phyloP scores from a whole-genome alignment of 78 protist genomes.

The Tieghemostelium lacteum region DNA sequence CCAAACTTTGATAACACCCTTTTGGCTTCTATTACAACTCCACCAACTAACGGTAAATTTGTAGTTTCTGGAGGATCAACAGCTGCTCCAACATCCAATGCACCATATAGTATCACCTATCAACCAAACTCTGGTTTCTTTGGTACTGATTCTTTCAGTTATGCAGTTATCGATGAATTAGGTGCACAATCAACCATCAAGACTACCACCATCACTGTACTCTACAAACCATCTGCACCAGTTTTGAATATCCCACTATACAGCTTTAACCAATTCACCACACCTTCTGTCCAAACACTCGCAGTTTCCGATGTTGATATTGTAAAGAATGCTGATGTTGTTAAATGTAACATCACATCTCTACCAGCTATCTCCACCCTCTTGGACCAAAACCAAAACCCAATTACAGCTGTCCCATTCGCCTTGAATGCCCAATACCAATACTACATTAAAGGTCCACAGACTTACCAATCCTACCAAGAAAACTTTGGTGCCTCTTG shows the following conservation, averaged over 20 bases:
- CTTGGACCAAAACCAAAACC: too few relatives aligned
- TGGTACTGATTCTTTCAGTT: conserved; percentile 30
- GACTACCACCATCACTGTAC: not conserved
- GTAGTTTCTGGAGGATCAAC: not conserved
- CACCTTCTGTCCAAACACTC: not conserved
- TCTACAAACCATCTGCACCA: not conserved
- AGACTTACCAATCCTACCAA: not conserved
- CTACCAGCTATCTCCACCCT: not conserved
- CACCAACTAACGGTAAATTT: not conserved
- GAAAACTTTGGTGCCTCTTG: too few relatives aligned
- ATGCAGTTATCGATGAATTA: not conserved
- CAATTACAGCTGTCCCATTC: not conserved
- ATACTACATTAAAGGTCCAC: not conserved
- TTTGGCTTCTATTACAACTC: not conserved
- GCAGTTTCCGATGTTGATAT: not conserved
- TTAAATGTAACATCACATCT: not conserved
- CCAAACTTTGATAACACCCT: not conserved
- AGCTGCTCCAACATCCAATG: not conserved
- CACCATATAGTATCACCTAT: not conserved
- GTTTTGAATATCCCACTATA: not conserved
- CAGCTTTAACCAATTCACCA: not conserved
- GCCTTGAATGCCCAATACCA: not conserved
- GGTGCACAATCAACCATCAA: not conserved
- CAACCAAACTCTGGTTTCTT: conserved; percentile 31
- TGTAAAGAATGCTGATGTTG: not conserved